A percentile compares a stretch with the other conserved stretches of the same genome.
Conservation (phyloP, 1,139 yeast genomes). For the Pichia norvegensis region DNA sequence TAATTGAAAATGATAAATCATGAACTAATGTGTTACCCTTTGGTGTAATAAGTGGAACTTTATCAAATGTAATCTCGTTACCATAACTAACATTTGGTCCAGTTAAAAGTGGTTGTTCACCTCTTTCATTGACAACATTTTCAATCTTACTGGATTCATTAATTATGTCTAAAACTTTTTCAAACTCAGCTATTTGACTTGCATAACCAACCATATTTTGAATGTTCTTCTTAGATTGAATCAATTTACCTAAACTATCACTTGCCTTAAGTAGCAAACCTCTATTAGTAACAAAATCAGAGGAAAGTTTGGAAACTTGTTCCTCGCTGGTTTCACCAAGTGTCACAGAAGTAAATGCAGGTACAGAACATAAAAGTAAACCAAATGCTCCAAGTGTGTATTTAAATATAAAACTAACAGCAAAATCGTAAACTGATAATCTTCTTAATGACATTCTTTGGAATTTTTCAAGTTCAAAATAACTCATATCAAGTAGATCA, state of each 20-base stretch:
- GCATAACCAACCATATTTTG: conserved; percentile 85
- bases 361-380: conserved; percentile 76
- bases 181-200: conserved; percentile 63
- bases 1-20: conserved; percentile 59
- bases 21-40: conserved; percentile 68
- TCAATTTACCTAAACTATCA: conserved; percentile 80
- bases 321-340: conserved; percentile 30
- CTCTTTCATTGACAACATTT: conserved; percentile 14
- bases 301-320: conserved; percentile 36
- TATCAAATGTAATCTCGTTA: conserved; percentile 60
- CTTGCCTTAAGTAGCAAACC: conserved; percentile 79
- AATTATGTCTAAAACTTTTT: conserved; percentile 54
- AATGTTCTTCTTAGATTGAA: conserved; percentile 76
- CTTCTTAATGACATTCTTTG: conserved; percentile 71
- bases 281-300: conserved; percentile 84
- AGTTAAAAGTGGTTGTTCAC: conserved; percentile 21
- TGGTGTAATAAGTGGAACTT: conserved; percentile 79
- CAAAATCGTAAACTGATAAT: conserved; percentile 66
- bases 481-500: conserved; percentile 69
- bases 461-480: conserved; percentile 75
- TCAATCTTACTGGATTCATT: conserved; percentile 26
- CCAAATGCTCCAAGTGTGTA: conserved; percentile 97
- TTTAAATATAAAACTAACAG: conserved; percentile 78
- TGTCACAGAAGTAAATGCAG: conserved; percentile 64
- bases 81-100: conserved; percentile 34